These are phyloP conservation scores for Zarea fungicola DNA, from an alignment of 2,329 filamentous ascomycete genomes.

Conservation along the genomic window DNA sequence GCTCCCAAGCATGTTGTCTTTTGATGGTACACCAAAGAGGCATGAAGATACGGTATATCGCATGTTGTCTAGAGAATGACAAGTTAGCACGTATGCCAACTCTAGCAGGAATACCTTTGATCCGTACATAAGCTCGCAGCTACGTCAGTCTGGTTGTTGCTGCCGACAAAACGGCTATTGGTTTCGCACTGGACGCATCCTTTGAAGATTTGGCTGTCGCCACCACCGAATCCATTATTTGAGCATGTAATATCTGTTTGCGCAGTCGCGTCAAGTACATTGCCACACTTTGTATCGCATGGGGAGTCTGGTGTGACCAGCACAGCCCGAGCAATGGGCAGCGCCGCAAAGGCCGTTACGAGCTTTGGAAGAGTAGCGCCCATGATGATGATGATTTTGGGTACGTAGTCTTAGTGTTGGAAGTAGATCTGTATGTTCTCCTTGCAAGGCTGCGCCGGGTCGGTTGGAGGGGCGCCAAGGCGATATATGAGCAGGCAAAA, in stretches of 20 bases:
- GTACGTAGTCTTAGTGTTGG: too few relatives aligned
- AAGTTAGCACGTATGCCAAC: neutral
- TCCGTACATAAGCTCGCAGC: constrained; percentile 50
- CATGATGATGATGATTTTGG: too few relatives aligned
- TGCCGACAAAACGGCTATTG: constrained; percentile 38
- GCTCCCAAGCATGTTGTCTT: constrained; percentile 30
- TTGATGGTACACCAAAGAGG: constrained; percentile 44
- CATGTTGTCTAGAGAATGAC: constrained; percentile 1
- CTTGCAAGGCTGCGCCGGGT: too few relatives aligned
- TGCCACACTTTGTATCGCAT: constrained; percentile 49
- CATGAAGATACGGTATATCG: constrained; percentile 49
- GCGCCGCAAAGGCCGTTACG: constrained; percentile 16
- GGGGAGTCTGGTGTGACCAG: constrained; percentile 43
- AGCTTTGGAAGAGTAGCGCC: constrained; percentile 18
- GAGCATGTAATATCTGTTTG: constrained; percentile 44
- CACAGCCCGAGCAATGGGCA: constrained; percentile 27
- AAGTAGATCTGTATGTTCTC: too few relatives aligned
- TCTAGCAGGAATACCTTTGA: constrained; percentile 12
- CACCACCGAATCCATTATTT: constrained; percentile 33
- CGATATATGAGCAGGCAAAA: too few relatives aligned
- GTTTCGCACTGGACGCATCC: constrained; percentile 49
- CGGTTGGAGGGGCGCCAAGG: too few relatives aligned
- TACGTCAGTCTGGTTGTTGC: constrained; percentile 44
- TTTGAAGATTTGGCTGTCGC: constrained; percentile 44
- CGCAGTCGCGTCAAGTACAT: constrained; percentile 43